Evolutionary conservation across 2,329 filamentous ascomycete genomes (phyloP), one percentile per base, ranked within the genome.

Genomic region (Bipolaris zeicola): DNA sequence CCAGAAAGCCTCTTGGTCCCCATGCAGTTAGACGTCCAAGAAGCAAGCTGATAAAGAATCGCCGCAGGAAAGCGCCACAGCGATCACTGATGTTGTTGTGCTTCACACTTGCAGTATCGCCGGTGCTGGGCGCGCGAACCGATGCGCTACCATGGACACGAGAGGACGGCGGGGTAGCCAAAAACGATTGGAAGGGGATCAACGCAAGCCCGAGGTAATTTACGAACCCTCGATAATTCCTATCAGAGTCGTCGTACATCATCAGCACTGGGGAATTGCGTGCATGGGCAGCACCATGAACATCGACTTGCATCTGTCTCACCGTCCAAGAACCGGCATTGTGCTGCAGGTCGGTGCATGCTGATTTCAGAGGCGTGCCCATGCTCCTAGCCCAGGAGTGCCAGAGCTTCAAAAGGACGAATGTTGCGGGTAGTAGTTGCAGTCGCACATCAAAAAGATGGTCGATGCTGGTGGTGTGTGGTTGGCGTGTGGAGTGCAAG

Each of bases 381-480:
- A 60, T 37, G 24, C 37, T n/a, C 43, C 28, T 1, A 13, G 18
- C 16, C 33, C 20, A 44, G 42, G 37, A 26, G n/a, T 24, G 36
- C 26, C 43, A 31, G 47, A 24, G 36, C 47, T 24, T 43, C 46
- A 46, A 38, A 33, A 31, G 46, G 14, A 24, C 38, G 28, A 54
- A 43, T 13, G 24, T 49, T 47, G 55, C 48, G 43, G 50, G 39
- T 33, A 53, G 58, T 37, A 44, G 50, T 47, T 24, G 51, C 42
- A 14, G 50, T 58, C 38, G 52, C 31, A 52, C 59, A 31, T 45
- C 49, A 46, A 49, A 52, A 28, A 49, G 50, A 56, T 50, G 48
- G 56, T 63, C 47, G 50, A 59, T 61, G 50, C 50, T 55, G 47
- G 52, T 60, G 55, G 61, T 62, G 58, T 58, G 57, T 59, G 56